Evolutionary conservation across 2,329 filamentous ascomycete species (phyloP).

Genomic region (Pestalotiopsis sp.): DNA sequence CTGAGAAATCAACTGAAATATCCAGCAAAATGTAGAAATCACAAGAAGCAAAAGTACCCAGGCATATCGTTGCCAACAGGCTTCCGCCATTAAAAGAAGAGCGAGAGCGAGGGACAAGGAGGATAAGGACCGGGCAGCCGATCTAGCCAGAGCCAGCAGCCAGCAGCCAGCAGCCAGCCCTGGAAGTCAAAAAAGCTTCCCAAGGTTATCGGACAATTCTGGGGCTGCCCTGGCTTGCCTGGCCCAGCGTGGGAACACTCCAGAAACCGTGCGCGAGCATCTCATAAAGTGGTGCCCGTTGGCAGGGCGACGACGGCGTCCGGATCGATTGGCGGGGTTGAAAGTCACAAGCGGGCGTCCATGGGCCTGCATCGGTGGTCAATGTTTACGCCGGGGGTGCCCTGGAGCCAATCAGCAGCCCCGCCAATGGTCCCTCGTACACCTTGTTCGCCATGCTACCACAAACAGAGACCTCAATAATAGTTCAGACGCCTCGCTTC

Average conservation of each 20-base stretch:
- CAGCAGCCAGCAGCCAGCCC: neutral
- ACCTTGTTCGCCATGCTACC: neutral
- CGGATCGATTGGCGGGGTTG: neutral
- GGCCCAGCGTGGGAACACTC: neutral
- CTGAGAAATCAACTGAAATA: too few relatives aligned
- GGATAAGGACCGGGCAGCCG: neutral
- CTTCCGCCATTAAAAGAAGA: neutral
- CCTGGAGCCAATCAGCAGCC: constrained; percentile 6
- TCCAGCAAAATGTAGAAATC: too few relatives aligned
- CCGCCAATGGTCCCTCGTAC: neutral
- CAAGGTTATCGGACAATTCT: neutral
- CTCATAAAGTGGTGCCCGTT: constrained; percentile 2
- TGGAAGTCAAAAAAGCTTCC: neutral
- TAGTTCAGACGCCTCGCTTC: constrained; percentile 9
- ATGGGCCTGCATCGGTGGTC: constrained; percentile 2
- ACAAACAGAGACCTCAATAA: constrained; percentile 13
- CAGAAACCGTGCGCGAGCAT: neutral
- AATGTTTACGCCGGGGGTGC: constrained; percentile 5
- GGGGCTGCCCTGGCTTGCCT: neutral
- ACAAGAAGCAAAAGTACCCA: too few relatives aligned
- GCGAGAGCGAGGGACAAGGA: neutral
- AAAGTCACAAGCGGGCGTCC: neutral
- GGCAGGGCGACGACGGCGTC: constrained; percentile 6
- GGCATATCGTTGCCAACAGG: too few relatives aligned
- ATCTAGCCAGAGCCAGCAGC: neutral